These are phyloP conservation scores for Rheum nobile DNA, from an alignment of 148 eudicot genomes.

Conservation along the genomic window DNA sequence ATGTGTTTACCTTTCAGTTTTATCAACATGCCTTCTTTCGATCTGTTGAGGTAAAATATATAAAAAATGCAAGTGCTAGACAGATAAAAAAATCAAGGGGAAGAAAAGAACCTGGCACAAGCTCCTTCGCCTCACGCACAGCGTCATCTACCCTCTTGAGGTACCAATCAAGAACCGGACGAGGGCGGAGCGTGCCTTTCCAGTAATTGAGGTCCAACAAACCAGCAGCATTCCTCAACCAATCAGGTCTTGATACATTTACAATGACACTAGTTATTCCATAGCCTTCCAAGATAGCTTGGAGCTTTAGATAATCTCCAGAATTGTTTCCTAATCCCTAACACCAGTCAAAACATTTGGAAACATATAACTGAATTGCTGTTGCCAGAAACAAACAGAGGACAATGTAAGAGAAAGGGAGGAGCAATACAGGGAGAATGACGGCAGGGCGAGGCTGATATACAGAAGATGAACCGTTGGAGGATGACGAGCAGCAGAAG, in stretches of 20 bases:
- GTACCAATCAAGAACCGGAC: conserved; percentile 95
- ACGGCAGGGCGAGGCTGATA: conserved; percentile 54
- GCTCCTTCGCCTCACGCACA: conserved; percentile 56
- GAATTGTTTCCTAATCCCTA: conserved; percentile 86
- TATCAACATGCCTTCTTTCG: too few relatives aligned
- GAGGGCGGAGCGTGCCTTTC: conserved; percentile 83
- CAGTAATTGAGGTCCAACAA: conserved; percentile 78
- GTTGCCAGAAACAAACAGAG: neutral
- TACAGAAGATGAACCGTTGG: neutral
- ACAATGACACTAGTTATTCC: conserved; percentile 62
- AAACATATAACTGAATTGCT: neutral
- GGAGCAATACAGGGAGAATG: conserved; percentile 43
- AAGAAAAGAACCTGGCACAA: conserved; percentile 33
- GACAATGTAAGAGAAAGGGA: neutral
- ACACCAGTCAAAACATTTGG: neutral
- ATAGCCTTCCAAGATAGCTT: conserved; percentile 47
- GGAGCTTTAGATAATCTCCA: conserved; percentile 55
- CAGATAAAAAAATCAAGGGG: neutral
- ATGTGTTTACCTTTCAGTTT: neutral
- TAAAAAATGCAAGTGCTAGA: neutral
- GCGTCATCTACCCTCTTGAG: conserved; percentile 68
- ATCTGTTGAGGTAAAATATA: neutral
- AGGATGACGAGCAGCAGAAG: neutral
- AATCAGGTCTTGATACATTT: conserved; percentile 76
- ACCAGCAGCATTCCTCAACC: conserved; percentile 98